These are phyloP conservation scores for Saprolegnia parasitica DNA, from an alignment of 352 stramenopile genomes.

Conservation along the genomic window DNA sequence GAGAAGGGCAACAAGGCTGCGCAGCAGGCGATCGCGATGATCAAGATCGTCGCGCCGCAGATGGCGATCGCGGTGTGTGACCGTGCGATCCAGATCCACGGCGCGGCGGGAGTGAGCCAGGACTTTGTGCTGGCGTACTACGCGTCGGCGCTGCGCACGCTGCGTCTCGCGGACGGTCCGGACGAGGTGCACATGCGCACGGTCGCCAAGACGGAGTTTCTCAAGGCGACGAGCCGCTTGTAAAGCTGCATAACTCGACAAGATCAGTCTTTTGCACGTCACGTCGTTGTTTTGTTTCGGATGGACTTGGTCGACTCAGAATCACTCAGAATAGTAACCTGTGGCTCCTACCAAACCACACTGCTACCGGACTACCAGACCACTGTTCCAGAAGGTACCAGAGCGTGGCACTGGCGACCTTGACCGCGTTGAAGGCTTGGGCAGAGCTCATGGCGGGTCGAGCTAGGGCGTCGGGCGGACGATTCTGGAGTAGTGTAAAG, in stretches of 20 bases:
- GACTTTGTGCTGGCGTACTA: slow-evolving; percentile 92
- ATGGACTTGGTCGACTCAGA: too few species aligned
- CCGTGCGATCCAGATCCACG: slow-evolving; percentile 85
- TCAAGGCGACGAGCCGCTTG: slow-evolving; percentile 33
- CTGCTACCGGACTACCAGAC: too few species aligned
- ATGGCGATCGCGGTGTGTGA: slow-evolving; percentile 87
- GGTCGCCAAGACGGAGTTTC: slow-evolving; percentile 91
- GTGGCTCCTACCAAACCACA: too few species aligned
- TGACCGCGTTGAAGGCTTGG: too few species aligned
- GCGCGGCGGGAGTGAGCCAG: slow-evolving; percentile 80
- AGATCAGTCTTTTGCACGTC: neutral
- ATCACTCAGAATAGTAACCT: too few species aligned
- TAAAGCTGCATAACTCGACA: slow-evolving; percentile 18
- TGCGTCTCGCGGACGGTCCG: slow-evolving; percentile 94
- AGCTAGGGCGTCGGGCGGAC: too few species aligned
- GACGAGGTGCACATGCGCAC: slow-evolving; percentile 96
- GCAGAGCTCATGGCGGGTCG: too few species aligned
- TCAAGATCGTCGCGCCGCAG: slow-evolving; percentile 94
- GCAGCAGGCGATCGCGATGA: slow-evolving; percentile 92
- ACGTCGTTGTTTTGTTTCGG: too few species aligned
- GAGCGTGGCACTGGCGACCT: too few species aligned
- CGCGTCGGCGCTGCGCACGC: slow-evolving; percentile 86
- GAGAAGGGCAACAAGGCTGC: slow-evolving; percentile 81
- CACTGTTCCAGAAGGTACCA: too few species aligned
- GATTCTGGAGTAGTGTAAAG: too few species aligned